Conservation (phyloP, 2,329 filamentous ascomycete genomes). For the Aspergillus sojae region DNA sequence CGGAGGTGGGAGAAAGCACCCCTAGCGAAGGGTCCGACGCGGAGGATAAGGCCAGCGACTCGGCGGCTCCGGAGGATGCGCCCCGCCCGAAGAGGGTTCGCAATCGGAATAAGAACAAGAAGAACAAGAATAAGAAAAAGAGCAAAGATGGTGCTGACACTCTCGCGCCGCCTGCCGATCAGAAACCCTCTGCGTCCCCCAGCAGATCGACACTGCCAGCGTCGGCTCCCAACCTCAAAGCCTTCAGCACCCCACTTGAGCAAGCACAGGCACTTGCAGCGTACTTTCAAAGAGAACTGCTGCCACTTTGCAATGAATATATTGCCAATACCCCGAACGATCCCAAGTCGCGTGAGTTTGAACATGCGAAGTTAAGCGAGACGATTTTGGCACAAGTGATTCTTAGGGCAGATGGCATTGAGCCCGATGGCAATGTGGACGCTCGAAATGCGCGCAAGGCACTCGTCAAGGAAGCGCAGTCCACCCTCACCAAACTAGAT, state of each 20-base stretch:
- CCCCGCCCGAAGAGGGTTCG: constrained; percentile 15
- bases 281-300: constrained; percentile 41
- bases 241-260: constrained; percentile 36
- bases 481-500: constrained; percentile 42
- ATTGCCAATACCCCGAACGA: constrained; percentile 44
- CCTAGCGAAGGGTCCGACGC: constrained; percentile 37
- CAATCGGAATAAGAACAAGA: constrained; percentile 23
- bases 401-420: constrained; percentile 69
- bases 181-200: constrained; percentile 21
- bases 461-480: constrained; percentile 47
- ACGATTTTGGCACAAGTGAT: constrained; percentile 47
- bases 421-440: constrained; percentile 68
- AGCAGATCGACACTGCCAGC: constrained; percentile 25
- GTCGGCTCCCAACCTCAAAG: constrained; percentile 39
- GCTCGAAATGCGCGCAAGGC: constrained; percentile 52
- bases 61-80: constrained; percentile 19
- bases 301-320: constrained; percentile 43
- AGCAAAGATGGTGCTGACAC: constrained; percentile 20
- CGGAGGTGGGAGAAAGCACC: constrained; percentile 37
- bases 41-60: constrained; percentile 25
- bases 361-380: constrained; percentile 49
- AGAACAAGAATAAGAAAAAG: constrained; percentile 31
- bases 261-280: constrained; percentile 41
- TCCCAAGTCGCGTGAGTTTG: constrained; percentile 42
- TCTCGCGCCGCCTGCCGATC: constrained; percentile 22